Evolutionary conservation across 371 early-diverging fungal species (phyloP).

Genomic region (Mitosporidium daphniae): DNA sequence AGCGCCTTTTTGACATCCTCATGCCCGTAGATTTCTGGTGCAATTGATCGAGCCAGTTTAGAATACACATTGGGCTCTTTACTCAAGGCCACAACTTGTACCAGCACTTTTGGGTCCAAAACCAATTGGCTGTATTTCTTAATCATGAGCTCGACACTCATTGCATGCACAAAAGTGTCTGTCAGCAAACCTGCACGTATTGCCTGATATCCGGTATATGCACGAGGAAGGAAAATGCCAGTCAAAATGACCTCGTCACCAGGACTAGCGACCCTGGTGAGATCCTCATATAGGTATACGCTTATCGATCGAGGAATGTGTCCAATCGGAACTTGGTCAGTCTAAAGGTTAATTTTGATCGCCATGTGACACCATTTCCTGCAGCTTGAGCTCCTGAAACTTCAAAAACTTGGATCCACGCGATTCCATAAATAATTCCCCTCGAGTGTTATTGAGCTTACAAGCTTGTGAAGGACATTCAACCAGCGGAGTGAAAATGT

Average conservation of each 20-base stretch:
- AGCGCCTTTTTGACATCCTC: conserved; percentile 80
- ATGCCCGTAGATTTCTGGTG: conserved; percentile 20
- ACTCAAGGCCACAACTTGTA: conserved; percentile 17
- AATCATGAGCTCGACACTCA: conserved; percentile 39
- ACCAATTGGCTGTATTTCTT: conserved; percentile 44
- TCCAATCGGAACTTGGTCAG: conserved; percentile 88
- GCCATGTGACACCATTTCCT: conserved; percentile 26
- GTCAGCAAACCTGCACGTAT: conserved; percentile 67
- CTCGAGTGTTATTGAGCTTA: conserved; percentile 34
- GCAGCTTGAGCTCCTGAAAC: conserved; percentile 72
- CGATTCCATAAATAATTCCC: conserved; percentile 60
- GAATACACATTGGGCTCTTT: conserved; percentile 33
- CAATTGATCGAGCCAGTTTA: conserved; percentile 32
- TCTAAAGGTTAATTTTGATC: conserved; percentile 8
- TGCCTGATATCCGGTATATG: conserved; percentile 63
- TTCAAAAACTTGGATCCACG: conserved; percentile 65
- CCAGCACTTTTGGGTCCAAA: conserved; percentile 16
- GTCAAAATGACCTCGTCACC: conserved; percentile 56
- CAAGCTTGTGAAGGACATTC: conserved; percentile 58
- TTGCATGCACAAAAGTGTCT: conserved; percentile 67
- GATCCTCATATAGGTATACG: conserved; percentile 40
- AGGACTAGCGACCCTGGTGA: conserved; percentile 40
- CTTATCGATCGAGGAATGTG: conserved; percentile 83
- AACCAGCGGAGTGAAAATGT: conserved; percentile 31
- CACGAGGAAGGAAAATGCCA: conserved; percentile 70